These are phyloP conservation scores for Skeletonema grethae DNA, from an alignment of 108 stramenopile species.

Conservation along the genomic window DNA sequence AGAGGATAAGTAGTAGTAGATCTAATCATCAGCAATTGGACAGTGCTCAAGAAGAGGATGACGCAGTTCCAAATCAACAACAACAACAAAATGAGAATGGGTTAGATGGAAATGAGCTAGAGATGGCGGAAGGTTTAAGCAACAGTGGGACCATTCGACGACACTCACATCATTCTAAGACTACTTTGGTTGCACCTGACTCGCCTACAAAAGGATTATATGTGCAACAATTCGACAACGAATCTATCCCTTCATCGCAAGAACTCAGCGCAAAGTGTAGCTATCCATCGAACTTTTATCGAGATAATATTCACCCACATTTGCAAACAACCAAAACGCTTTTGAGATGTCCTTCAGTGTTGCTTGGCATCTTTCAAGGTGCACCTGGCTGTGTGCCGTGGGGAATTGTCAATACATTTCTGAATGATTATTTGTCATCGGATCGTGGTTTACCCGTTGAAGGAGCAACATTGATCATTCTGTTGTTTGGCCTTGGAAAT, in stretches of 20 bases:
- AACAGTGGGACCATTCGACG: not conserved
- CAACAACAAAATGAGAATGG: conserved; percentile 7
- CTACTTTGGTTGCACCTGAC: conserved; percentile 8
- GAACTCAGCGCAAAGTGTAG: not conserved
- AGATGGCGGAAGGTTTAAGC: conserved; percentile 8
- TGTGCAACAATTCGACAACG: conserved; percentile 6
- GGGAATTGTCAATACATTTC: conserved; percentile 79
- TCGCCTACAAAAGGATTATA: conserved; percentile 19
- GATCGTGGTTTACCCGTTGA: conserved; percentile 79
- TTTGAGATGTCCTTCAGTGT: conserved; percentile 61
- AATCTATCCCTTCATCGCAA: not conserved
- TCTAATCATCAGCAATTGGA: not conserved
- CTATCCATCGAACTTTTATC: conserved; percentile 10
- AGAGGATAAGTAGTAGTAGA: conserved; percentile 14
- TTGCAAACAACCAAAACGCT: conserved; percentile 43
- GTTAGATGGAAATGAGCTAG: conserved; percentile 8
- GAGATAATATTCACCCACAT: conserved; percentile 26
- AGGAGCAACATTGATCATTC: conserved; percentile 69
- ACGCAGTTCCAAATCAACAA: not conserved
- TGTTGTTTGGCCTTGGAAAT: conserved; percentile 77
- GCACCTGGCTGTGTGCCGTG: conserved; percentile 88
- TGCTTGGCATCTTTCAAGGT: conserved; percentile 80
- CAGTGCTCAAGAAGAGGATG: not conserved
- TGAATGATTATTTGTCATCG: conserved; percentile 85
- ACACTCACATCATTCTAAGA: conserved; percentile 9